These are phyloP conservation scores for Arabis alpina DNA, from an alignment of 345 rosid genomes.

Conservation along the genomic window DNA sequence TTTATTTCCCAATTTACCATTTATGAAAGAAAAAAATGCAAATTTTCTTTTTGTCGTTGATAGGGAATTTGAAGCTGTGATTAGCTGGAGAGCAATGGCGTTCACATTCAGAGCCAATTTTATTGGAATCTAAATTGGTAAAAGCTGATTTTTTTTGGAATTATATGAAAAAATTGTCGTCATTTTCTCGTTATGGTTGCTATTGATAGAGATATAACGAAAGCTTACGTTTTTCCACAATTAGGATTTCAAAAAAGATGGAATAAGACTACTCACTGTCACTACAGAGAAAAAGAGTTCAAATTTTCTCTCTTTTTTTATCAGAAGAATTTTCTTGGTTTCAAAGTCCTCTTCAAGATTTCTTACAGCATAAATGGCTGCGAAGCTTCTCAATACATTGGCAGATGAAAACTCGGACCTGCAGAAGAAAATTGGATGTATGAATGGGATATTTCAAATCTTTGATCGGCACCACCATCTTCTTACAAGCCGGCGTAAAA, in stretches of 20 bases:
- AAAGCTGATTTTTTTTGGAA: conserved; percentile 24
- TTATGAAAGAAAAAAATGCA: too few species aligned
- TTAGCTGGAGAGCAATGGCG: conserved; percentile 48
- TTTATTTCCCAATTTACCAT: neutral
- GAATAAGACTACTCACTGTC: neutral
- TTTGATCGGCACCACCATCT: conserved; percentile 69
- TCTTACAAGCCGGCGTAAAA: conserved; percentile 60
- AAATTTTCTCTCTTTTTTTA: conserved; percentile 2
- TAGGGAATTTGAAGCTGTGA: conserved; percentile 46
- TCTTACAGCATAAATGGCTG: conserved; percentile 63
- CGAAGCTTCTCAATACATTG: conserved; percentile 85
- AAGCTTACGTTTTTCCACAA: conserved; percentile 34
- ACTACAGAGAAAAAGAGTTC: conserved; percentile 9
- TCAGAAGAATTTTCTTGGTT: neutral
- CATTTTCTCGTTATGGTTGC: conserved; percentile 39
- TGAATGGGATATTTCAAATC: conserved; percentile 87
- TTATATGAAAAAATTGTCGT: conserved; percentile 44
- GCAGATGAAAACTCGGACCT: conserved; percentile 93
- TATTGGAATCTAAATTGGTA: conserved; percentile 27
- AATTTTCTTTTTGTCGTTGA: conserved; percentile 15
- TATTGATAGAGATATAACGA: conserved; percentile 33
- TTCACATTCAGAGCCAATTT: conserved; percentile 33
- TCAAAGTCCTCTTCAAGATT: neutral
- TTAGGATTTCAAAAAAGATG: neutral
- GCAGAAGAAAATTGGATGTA: conserved; percentile 93